phyloP scores from a whole-genome alignment of 78 protist species.

The Dictyostelium brefeldianum region DNA sequence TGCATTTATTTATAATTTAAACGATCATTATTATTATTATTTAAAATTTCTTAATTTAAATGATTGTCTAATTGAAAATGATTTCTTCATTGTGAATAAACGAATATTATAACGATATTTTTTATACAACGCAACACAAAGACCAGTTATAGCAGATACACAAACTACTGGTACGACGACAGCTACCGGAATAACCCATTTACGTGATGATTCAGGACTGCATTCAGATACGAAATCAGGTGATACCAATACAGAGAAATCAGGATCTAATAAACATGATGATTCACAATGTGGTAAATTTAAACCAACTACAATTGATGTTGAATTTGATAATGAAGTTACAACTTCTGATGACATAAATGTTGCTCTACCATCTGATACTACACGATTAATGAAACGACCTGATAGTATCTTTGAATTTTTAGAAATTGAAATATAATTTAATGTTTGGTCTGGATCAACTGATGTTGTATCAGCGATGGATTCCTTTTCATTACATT shows the following conservation, averaged over 20 bases:
- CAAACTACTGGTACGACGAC: constrained; percentile 5
- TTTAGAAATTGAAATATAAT: neutral
- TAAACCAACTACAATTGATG: constrained; percentile 9
- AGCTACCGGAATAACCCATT: constrained; percentile 23
- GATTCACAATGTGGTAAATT: constrained; percentile 29
- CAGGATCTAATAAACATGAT: constrained; percentile 38
- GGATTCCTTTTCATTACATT: neutral
- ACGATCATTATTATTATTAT: neutral
- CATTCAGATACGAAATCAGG: neutral
- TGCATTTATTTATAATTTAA: too few relatives aligned
- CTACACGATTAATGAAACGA: constrained; percentile 1
- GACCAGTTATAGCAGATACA: neutral
- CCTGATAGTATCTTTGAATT: neutral
- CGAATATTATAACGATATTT: neutral
- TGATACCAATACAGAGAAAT: neutral
- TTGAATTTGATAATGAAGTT: neutral
- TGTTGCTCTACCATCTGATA: constrained; percentile 43
- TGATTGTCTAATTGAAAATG: neutral
- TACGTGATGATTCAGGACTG: neutral
- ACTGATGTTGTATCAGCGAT: neutral
- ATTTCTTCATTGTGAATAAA: neutral
- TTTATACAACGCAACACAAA: neutral
- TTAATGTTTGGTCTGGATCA: constrained; percentile 28
- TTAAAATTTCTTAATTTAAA: constrained; percentile 1
- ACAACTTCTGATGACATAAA: neutral